A percentile compares a stretch with the other conserved stretches of the same genome.
Conservation (phyloP, 1,284 basidiomycete genomes). For the Prillingera fragicola region DNA sequence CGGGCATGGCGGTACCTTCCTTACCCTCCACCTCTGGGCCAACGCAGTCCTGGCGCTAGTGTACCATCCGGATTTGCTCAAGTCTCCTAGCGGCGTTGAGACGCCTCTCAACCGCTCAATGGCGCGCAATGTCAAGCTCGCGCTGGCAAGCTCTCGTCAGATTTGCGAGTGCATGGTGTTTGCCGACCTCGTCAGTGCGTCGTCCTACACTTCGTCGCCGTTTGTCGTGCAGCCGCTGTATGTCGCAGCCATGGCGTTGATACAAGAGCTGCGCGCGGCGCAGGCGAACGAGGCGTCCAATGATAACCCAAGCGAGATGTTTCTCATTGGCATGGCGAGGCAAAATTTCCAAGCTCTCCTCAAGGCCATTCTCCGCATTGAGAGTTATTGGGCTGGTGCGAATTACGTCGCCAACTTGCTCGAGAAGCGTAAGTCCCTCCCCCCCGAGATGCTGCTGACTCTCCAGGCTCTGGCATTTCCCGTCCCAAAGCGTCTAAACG, state of each 20-base stretch:
- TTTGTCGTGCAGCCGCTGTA: slow-evolving; percentile 43
- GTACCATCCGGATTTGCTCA: slow-evolving; percentile 49
- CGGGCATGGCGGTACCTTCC: slow-evolving; percentile 43
- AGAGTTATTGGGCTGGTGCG: slow-evolving; percentile 48
- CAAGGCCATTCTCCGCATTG: slow-evolving; percentile 43
- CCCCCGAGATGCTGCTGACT: background rate
- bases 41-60: slow-evolving; percentile 49
- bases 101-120: slow-evolving; percentile 47
- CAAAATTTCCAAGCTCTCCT: slow-evolving; percentile 45
- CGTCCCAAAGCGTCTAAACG: slow-evolving; percentile 19
- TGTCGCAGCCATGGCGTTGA: slow-evolving; percentile 46
- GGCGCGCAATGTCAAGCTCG: slow-evolving; percentile 45
- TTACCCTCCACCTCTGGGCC: slow-evolving; percentile 42
- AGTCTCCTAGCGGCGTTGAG: slow-evolving; percentile 45
- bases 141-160: slow-evolving; percentile 43
- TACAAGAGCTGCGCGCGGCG: slow-evolving; percentile 45
- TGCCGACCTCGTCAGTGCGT: slow-evolving; percentile 39
- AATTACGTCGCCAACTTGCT: slow-evolving; percentile 40
- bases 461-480: slow-evolving; percentile 30
- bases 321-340: slow-evolving; percentile 44
- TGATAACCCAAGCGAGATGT: slow-evolving; percentile 34
- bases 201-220: slow-evolving; percentile 33
- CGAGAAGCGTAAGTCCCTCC: slow-evolving; percentile 34
- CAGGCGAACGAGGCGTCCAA: slow-evolving; percentile 15
- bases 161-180: slow-evolving; percentile 50